Conservation (phyloP, 2,329 filamentous ascomycete genomes). For the Stachybotrys chlorohalonatus region DNA sequence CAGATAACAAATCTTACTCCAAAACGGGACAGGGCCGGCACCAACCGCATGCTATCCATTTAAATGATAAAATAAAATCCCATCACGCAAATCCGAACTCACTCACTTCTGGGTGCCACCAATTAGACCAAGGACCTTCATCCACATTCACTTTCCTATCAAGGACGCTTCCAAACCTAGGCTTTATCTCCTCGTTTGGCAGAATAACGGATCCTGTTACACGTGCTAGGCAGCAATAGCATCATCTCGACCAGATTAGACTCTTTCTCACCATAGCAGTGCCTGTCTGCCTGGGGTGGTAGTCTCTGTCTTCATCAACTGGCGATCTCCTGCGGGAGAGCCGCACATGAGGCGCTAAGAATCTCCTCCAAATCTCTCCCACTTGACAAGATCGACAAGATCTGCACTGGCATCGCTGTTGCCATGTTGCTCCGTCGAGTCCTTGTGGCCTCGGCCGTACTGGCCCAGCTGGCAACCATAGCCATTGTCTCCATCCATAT, state of each 20-base stretch:
- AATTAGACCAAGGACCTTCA: not conserved
- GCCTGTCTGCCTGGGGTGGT: too few species aligned
- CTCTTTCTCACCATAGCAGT: too few species aligned
- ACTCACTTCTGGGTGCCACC: not conserved
- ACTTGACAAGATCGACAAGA: not conserved
- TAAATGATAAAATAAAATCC: too few species aligned
- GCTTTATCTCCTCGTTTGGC: not conserved
- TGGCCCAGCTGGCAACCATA: not conserved
- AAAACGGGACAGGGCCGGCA: too few species aligned
- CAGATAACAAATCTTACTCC: too few species aligned
- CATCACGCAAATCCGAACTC: too few species aligned
- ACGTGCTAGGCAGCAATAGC: not conserved
- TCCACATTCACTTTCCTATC: not conserved
- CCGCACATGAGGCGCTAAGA: not conserved
- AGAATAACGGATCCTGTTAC: not conserved
- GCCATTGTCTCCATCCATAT: constrained; percentile 2
- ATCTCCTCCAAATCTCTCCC: not conserved
- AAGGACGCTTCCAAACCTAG: not conserved
- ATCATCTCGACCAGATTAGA: too few species aligned
- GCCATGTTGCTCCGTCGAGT: not conserved
- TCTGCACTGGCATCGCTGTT: not conserved
- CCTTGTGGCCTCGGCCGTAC: not conserved
- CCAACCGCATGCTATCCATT: too few species aligned
- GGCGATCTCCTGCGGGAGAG: not conserved
- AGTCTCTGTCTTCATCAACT: not conserved